Evolutionary conservation across 2,329 filamentous ascomycete species (phyloP), one percentile per base, ranked within the genome.

Genomic region (Neonectria punicea): DNA sequence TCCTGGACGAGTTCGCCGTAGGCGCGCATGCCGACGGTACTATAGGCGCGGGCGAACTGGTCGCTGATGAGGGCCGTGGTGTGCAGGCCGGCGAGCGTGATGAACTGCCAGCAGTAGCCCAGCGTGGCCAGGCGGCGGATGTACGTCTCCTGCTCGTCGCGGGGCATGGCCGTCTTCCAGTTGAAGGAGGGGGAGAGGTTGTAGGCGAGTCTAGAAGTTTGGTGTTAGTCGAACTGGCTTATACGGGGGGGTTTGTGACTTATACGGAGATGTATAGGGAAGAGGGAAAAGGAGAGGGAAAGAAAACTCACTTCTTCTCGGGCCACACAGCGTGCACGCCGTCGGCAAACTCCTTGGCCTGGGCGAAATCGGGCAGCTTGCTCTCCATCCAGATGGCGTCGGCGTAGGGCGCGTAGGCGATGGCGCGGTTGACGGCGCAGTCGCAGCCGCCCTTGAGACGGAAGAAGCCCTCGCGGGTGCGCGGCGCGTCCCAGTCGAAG

Each of bases 381-480:
- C 92, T 95, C 88, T 99, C 96, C 96, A 99, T 99, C 96, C 96
- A 99, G 81, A 99, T 97, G 79, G 97, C 90, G 77, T 98, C 95
- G 68, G 92, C 92, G 83, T 97, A 97, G 2, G 96, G 95, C 0
- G 93, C 95, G 77, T 97, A 98, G 6, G 95, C 93, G 63, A 97
- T 83, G 36, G 94, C 95, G 53, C 95, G 90, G 86, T 96, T 97
- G 78, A 98, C 85, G 65, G 94, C 94, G 79, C 93, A 97, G 80
- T 94, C 90, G 76, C 93, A 97, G 65, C 96, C 96, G 66, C 96
- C 96, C 81, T 93, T 87, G 78, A 98, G 91, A 67, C 96, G 87
- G 86, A 97, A 98, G 88, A 91, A 99, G 13, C 96, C 96, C 84
- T 99, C 96, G 58, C 96, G 88, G 20, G 96, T 98, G 67, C 96